Evolutionary conservation across 257 asterid species (phyloP).

Genomic region (Fraxinus americana): DNA sequence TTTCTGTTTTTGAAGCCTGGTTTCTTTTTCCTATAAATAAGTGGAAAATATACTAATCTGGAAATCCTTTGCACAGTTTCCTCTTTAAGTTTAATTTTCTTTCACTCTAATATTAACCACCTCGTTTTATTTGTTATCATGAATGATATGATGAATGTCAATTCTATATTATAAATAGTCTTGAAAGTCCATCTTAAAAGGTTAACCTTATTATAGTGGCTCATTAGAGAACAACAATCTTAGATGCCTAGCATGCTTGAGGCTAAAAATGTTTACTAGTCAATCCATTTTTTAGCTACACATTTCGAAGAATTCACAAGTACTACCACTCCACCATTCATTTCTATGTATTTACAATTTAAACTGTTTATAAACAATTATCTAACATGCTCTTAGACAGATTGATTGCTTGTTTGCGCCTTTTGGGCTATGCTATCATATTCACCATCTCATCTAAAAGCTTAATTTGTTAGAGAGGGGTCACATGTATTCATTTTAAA

Average conservation of each 20-base stretch:
- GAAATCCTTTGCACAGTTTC: conserved; percentile 5
- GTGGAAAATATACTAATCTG: conserved; percentile 15
- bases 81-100: not conserved
- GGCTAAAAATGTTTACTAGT: too few relatives aligned
- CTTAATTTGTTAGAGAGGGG: not conserved
- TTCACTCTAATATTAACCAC: conserved; percentile 8
- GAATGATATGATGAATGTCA: not conserved
- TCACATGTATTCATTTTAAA: not conserved
- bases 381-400: not conserved
- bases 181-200: not conserved
- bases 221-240: not conserved
- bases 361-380: too few relatives aligned
- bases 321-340: too few relatives aligned
- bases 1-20: conserved; percentile 23
- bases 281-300: too few relatives aligned
- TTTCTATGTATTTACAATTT: too few relatives aligned
- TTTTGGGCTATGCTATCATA: not conserved
- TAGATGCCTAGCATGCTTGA: not conserved
- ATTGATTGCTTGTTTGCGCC: not conserved
- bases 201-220: not conserved
- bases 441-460: not conserved
- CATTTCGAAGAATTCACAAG: too few relatives aligned
- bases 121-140: conserved; percentile 20
- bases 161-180: not conserved
- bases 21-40: conserved; percentile 17